phyloP scores from a whole-genome alignment of 768 basidiomycete genomes.

The Suillus discolor region DNA sequence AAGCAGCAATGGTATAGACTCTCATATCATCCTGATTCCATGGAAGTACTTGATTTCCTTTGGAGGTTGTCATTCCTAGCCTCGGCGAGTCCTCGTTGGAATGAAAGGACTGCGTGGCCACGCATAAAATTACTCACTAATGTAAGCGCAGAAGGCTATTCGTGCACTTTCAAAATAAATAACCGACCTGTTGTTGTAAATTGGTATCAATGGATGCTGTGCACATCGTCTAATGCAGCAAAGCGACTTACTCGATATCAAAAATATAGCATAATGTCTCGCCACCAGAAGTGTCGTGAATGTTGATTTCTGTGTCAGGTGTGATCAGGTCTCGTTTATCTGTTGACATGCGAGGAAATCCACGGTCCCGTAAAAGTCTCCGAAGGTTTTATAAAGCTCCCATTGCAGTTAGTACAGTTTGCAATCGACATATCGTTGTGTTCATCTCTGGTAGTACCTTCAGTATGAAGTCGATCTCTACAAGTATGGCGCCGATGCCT shows the following conservation, averaged over 20 bases:
- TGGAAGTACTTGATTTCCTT: not conserved
- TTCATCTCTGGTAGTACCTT: not conserved
- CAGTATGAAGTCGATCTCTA: not conserved
- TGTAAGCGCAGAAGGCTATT: not conserved
- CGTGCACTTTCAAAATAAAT: not conserved
- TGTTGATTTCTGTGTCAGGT: not conserved
- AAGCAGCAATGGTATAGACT: not conserved
- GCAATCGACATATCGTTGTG: not conserved
- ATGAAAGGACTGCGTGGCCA: not conserved
- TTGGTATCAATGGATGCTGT: not conserved
- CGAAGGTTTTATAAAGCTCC: not conserved
- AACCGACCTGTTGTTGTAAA: not conserved
- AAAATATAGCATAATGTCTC: not conserved
- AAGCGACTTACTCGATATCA: not conserved
- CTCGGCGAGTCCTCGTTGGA: not conserved
- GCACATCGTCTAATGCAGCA: not conserved
- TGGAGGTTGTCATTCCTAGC: not conserved
- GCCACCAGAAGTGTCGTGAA: not conserved
- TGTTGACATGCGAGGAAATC: not conserved
- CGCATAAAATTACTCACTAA: not conserved
- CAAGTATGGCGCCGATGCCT: not conserved
- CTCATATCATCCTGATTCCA: not conserved
- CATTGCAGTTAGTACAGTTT: not conserved
- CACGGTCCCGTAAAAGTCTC: not conserved
- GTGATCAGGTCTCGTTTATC: not conserved